phyloP scores from a whole-genome alignment of 1,284 basidiomycete genomes.

The Sanghuangporus weigelae region DNA sequence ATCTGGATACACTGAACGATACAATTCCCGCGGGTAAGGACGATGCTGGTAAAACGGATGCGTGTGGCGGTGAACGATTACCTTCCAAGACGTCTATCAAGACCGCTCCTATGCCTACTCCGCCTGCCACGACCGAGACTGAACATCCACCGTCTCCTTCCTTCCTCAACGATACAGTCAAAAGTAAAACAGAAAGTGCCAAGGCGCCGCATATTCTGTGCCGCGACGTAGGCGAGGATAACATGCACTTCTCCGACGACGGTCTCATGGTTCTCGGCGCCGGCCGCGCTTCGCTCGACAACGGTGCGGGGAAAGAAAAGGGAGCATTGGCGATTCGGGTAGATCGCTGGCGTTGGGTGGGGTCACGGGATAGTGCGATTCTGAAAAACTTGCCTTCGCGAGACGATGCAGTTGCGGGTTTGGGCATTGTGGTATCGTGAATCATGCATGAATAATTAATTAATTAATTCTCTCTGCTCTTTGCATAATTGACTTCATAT shows the following conservation, averaged over 20 bases:
- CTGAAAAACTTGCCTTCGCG: not conserved
- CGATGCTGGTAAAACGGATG: not conserved
- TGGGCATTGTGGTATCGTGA: not conserved
- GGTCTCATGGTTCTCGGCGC: not conserved
- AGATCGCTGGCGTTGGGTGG: constrained; percentile 11
- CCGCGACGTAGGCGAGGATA: not conserved
- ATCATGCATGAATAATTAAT: not conserved
- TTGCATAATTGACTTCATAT: not conserved
- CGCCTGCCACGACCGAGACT: not conserved
- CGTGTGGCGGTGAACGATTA: not conserved
- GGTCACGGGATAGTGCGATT: not conserved
- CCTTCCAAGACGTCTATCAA: not conserved
- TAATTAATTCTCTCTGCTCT: not conserved
- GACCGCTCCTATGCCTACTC: not conserved
- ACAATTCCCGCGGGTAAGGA: not conserved
- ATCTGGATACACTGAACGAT: not conserved
- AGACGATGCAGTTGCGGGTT: not conserved
- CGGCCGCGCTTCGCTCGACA: not conserved
- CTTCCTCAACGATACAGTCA: not conserved
- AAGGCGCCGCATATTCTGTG: constrained; percentile 1
- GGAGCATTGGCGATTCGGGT: constrained; percentile 3
- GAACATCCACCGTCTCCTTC: not conserved
- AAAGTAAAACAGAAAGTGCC: not conserved
- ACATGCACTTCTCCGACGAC: not conserved
- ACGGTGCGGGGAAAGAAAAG: not conserved